These are phyloP conservation scores for Penicillium herquei DNA, from an alignment of 495 filamentous ascomycete genomes.

Conservation along the genomic window DNA sequence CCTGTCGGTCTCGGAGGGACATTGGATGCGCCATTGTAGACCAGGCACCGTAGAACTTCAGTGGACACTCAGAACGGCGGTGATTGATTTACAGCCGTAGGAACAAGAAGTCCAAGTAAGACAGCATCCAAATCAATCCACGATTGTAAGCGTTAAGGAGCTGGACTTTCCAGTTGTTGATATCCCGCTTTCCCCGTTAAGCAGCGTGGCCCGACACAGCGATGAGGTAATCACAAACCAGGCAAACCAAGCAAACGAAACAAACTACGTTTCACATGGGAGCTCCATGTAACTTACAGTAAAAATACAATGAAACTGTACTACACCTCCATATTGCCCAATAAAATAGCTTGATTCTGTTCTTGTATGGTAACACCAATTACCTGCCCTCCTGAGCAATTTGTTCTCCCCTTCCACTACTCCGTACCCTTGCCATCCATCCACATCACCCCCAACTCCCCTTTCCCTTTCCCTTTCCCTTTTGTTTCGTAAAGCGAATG, in stretches of 20 bases:
- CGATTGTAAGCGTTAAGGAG: neutral
- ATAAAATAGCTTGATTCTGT: neutral
- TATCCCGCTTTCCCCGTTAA: constrained; percentile 11
- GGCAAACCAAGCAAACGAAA: constrained; percentile 20
- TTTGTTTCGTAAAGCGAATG: constrained; percentile 47
- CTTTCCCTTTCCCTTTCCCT: constrained; percentile 18
- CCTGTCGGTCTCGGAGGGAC: constrained; percentile 93
- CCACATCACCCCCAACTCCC: constrained; percentile 22
- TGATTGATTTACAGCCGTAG: neutral
- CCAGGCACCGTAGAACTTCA: constrained; percentile 12
- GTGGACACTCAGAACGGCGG: constrained; percentile 11
- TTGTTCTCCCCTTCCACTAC: constrained; percentile 13
- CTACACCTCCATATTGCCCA: neutral
- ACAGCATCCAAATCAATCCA: neutral
- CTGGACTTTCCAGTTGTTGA: constrained; percentile 11
- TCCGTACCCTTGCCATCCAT: constrained; percentile 10
- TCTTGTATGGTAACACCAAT: neutral
- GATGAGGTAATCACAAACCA: constrained; percentile 19
- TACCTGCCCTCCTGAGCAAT: constrained; percentile 9
- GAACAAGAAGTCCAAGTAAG: constrained; percentile 6
- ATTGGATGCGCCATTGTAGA: constrained; percentile 67
- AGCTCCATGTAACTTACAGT: neutral
- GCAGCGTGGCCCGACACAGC: constrained; percentile 3
- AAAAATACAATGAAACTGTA: constrained; percentile 7
- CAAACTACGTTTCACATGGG: too few species aligned